These are phyloP conservation scores for Flaveria floridana DNA, from an alignment of 140 eudicot species.

Conservation along the genomic window DNA sequence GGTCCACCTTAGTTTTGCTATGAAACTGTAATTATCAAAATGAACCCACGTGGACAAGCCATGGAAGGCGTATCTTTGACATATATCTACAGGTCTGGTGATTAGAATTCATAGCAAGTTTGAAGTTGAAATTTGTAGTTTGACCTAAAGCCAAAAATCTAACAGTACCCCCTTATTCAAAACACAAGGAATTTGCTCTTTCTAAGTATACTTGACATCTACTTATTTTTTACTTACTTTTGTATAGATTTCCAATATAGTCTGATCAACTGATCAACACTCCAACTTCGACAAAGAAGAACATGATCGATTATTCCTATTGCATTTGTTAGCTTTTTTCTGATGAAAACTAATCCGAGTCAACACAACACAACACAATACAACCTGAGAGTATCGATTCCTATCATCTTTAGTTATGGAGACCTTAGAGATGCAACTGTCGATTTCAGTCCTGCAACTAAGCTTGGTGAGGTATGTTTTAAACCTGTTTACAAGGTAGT, in stretches of 20 bases:
- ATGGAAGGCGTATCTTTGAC: slow-evolving; percentile 65
- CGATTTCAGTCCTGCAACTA: slow-evolving; percentile 58
- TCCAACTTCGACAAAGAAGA: slow-evolving; percentile 43
- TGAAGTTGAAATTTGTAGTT: no score
- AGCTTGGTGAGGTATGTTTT: slow-evolving; percentile 81
- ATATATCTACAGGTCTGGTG: slow-evolving; percentile 53
- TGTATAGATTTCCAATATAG: slow-evolving; percentile 38
- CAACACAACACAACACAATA: neutral
- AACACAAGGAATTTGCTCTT: neutral
- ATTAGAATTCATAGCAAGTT: neutral
- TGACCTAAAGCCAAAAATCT: no score
- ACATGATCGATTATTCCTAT: slow-evolving; percentile 47
- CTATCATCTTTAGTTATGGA: slow-evolving; percentile 38
- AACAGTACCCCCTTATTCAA: no score
- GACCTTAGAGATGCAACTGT: slow-evolving; percentile 62
- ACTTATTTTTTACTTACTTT: neutral
- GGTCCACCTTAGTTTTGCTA: no score
- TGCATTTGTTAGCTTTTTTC: slow-evolving; percentile 32
- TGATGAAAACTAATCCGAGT: neutral
- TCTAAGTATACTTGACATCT: neutral
- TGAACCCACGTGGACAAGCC: slow-evolving; percentile 44
- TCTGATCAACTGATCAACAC: slow-evolving; percentile 34
- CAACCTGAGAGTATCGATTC: no score
- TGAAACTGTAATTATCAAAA: no score
- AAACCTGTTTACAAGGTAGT: slow-evolving; percentile 73